Conservation (phyloP, 192 early-diverging fungal genomes). For the Entrophospora sp. region DNA sequence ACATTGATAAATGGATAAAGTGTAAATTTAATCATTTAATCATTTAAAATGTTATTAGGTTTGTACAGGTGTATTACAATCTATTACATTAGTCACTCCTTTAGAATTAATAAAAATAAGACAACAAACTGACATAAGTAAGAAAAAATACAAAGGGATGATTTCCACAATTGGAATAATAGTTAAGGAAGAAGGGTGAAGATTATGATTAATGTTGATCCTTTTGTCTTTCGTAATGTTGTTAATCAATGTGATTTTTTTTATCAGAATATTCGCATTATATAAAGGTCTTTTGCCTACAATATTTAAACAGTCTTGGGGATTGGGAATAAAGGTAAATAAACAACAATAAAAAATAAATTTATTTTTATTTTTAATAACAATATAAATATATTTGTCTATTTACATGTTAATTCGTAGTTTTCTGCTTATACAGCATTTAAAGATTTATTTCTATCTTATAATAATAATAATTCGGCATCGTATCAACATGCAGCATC, state of each 20-base stretch:
- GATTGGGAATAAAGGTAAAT: slow-evolving; percentile 12
- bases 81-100: slow-evolving; percentile 36
- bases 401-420: too few species aligned
- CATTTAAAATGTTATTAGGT: slow-evolving; percentile 6
- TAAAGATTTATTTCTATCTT: slow-evolving; percentile 25
- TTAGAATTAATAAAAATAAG: slow-evolving; percentile 37
- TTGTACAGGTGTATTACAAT: slow-evolving; percentile 36
- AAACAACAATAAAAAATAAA: too few species aligned
- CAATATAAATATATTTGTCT: too few species aligned
- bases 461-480: slow-evolving; percentile 20
- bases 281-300: slow-evolving; percentile 37
- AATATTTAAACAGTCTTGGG: slow-evolving; percentile 37
- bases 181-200: slow-evolving; percentile 32
- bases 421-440: slow-evolving; percentile 33
- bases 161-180: slow-evolving; percentile 25
- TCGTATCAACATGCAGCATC: slow-evolving; percentile 34
- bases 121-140: slow-evolving; percentile 34
- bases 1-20: background rate
- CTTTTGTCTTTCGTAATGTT: too few species aligned
- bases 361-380: too few species aligned
- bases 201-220: too few species aligned
- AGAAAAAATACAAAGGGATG: slow-evolving; percentile 30
- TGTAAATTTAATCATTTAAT: background rate
- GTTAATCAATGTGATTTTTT: too few species aligned
- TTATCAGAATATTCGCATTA: slow-evolving; percentile 25